These are phyloP conservation scores for Ceratorhiza oryzae-sativae DNA, from an alignment of 1,284 basidiomycete species.

Conservation along the genomic window DNA sequence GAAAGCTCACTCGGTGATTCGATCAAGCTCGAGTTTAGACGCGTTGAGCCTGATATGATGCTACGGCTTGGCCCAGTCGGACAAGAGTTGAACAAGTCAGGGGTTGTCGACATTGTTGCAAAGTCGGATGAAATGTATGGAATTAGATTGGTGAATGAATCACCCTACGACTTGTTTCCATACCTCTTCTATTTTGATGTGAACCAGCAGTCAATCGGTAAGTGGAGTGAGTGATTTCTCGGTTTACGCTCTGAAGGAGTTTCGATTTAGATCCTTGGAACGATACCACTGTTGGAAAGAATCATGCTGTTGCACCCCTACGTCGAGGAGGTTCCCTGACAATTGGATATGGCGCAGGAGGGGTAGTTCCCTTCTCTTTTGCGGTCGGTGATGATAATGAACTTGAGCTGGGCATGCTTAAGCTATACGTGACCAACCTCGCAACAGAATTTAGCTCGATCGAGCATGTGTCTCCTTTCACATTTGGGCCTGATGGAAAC, in stretches of 20 bases:
- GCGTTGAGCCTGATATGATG: too few species aligned
- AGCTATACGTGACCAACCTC: conserved; percentile 24
- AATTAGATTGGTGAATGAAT: background rate
- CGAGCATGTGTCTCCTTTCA: conserved; percentile 1
- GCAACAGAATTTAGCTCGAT: conserved; percentile 15
- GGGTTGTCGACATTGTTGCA: conserved; percentile 4
- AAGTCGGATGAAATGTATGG: conserved; percentile 2
- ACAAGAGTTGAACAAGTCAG: background rate
- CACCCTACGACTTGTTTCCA: conserved; percentile 8
- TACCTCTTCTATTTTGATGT: conserved; percentile 26
- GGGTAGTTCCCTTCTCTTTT: conserved; percentile 4
- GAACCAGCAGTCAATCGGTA: conserved; percentile 4
- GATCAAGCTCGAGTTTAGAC: conserved; percentile 22
- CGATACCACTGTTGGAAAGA: background rate
- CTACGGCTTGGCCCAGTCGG: conserved; percentile 1
- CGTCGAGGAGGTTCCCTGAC: background rate
- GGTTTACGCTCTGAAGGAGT: too few species aligned
- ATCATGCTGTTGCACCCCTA: conserved; percentile 1
- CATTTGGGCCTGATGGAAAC: background rate
- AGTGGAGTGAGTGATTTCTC: background rate
- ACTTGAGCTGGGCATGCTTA: conserved; percentile 18
- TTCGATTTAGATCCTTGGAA: conserved; percentile 4
- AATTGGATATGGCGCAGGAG: conserved; percentile 35
- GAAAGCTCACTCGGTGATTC: conserved; percentile 2
- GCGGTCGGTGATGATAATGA: background rate